These are phyloP conservation scores for Saccharomycopsis sp. DNA, from an alignment of 805 yeast genomes.

Conservation along the genomic window DNA sequence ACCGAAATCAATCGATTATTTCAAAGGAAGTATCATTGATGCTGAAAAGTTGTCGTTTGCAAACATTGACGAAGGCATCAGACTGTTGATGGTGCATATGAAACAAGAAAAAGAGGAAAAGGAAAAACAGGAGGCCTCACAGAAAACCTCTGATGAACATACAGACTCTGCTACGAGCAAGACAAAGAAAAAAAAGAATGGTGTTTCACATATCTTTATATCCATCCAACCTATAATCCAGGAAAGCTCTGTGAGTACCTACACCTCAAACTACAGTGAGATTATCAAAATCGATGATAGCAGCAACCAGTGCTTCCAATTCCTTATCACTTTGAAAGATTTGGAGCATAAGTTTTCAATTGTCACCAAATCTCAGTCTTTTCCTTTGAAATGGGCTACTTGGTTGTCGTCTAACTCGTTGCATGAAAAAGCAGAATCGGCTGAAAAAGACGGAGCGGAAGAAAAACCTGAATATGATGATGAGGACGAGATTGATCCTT, in stretches of 20 bases:
- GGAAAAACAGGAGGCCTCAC: constrained; percentile 23
- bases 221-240: constrained; percentile 57
- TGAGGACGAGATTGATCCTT: constrained; percentile 58
- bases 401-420: constrained; percentile 62
- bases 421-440: constrained; percentile 23
- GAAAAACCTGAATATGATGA: constrained; percentile 34
- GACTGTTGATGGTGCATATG: constrained; percentile 28
- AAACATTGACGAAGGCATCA: constrained; percentile 70
- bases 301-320: constrained; percentile 53
- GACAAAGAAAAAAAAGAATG: constrained; percentile 22
- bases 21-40: constrained; percentile 69
- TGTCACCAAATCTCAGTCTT: constrained; percentile 77
- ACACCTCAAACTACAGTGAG: constrained; percentile 22
- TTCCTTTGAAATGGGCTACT: constrained; percentile 85
- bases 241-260: constrained; percentile 25
- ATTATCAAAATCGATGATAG: constrained; percentile 33
- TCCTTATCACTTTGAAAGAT: constrained; percentile 72
- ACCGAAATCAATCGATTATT: constrained; percentile 53
- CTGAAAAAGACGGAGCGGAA: constrained; percentile 21
- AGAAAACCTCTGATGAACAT: constrained; percentile 17
- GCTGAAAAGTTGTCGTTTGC: constrained; percentile 88
- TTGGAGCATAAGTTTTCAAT: constrained; percentile 69
- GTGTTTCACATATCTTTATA: constrained; percentile 56
- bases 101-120: constrained; percentile 28
- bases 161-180: constrained; percentile 16